Evolutionary conservation across 116 monocot species (phyloP), one percentile per base, ranked within the genome.

Genomic region (Cymodocea nodosa): DNA sequence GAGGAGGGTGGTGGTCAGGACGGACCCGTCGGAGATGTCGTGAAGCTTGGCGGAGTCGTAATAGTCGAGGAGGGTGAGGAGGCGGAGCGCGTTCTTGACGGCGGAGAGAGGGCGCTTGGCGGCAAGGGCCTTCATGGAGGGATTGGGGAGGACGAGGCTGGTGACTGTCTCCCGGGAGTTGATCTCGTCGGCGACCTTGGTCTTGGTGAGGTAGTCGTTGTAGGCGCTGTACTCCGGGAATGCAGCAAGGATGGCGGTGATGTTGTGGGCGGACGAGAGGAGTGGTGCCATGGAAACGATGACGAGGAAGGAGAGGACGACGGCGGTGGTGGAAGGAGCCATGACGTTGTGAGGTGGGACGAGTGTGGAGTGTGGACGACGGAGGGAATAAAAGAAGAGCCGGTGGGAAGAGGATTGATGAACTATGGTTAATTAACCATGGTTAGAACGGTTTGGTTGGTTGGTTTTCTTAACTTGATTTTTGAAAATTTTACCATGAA

Each of bases 51-150:
- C 54, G 23, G 80, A 65, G 82, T 94, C 94, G 83, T 75, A 94
- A 83, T 89, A 94, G 76, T 94, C 94, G 60, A 94, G 87, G 15
- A 94, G 75, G 48, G 81, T 80, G 23, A 87, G 94, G 52, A 94
- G 76, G 56, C 94, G 87, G 40, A 94, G 87, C 2, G 85, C 93
- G 59, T 70, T 80, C 79, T 89, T 93, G 66, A 93, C 70, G 67
- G 66, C 89, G 35, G 88, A 74, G 10, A 85, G 85, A 30, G 81
- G 59, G 50, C 75, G 70, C 48, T 81, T 81, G 49, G 79, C 79
- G 65, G 75, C 76, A 50, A 81, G 68, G 34, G 79, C 75, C 7
- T 75, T 65, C 89, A 88, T 89, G 65, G 77, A 81, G 50, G 64
- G 60, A 59, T 93, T 83, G 66, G 81, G 59, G 60, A 92, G 82